Evolutionary conservation across 2,329 filamentous ascomycete genomes (phyloP), one percentile per base, ranked within the genome.

Genomic region (Calonectria pseudoreteaudii): DNA sequence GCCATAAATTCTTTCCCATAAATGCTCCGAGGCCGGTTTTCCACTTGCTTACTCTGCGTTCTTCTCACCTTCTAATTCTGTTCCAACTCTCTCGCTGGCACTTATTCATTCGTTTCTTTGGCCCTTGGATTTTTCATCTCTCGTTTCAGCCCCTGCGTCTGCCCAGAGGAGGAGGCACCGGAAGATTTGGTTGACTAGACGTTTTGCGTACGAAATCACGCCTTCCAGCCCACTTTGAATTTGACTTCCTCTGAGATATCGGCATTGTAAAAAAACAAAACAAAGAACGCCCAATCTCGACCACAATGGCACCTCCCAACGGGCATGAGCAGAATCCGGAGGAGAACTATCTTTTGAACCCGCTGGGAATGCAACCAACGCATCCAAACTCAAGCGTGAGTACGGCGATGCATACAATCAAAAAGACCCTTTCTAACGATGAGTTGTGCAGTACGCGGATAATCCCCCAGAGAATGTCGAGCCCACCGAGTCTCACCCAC

Each of bases 1-100:
- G 34, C 56, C 56, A 62, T 41, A 41, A 62, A 62, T 62, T 62
- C 34, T 62, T 62, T 62, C 56, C 38, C 56, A 41, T 62, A 62
- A 62, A 62, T 62, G 56, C 56, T 23, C 56, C 56, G 11, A 16
- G 34, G 36, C 36, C 56, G 14, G 34, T 41, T 62, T 20, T 62
- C 13, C 10, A 41, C 10, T 28, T 26, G 13, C 23, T 62, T 34
- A 36, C 26, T 62, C 13, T 62, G 26, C 23, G n/a, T 47, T 47
- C 44, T 13, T 47, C 44, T 47, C 44, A 47, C 13, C 34, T 62
- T 62, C 36, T 18, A 13, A 20, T 28, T 41, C 56, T 62, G 28
- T 7, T 28, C 28, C 56, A 41, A 18, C 20, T 14, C 26, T 26
- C 34, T 28, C 23, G 16, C 23, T 56, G 30, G n/a, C n/a, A 47